Percentiles rank a stretch among this genome's conserved stretches.
phyloP scores from a whole-genome alignment of 495 filamentous ascomycete species.

The Parathielavia hyrcaniae region DNA sequence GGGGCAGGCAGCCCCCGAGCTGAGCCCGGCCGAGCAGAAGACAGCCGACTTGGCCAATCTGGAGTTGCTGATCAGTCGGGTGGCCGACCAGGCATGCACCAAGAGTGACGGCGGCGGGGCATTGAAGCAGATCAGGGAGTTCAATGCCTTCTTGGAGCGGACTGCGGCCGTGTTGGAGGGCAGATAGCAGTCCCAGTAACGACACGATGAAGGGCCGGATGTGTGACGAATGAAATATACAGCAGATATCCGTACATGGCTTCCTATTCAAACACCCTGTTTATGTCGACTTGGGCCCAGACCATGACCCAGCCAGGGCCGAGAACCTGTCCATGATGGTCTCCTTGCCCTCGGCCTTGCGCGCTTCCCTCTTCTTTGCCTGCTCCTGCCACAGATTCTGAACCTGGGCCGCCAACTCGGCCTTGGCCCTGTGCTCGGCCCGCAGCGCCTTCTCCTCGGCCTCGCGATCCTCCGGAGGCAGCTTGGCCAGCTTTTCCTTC shows the following conservation, averaged over 20 bases:
- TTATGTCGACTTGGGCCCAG: constrained; percentile 1
- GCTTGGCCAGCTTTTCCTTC: constrained; percentile 50
- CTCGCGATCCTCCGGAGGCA: constrained; percentile 57
- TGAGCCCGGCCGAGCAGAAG: constrained; percentile 36
- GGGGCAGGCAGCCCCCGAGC: constrained; percentile 38
- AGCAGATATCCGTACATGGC: constrained; percentile 12
- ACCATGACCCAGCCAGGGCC: constrained; percentile 12
- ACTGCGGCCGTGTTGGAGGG: constrained; percentile 45
- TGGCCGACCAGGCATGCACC: constrained; percentile 42
- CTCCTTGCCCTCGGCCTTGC: constrained; percentile 54
- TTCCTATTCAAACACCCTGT: neutral
- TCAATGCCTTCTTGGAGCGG: constrained; percentile 52
- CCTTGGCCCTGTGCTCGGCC: constrained; percentile 54
- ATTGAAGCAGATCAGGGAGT: constrained; percentile 49
- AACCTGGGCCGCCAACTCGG: constrained; percentile 49
- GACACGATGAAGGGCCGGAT: constrained; percentile 11
- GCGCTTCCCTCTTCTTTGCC: constrained; percentile 49
- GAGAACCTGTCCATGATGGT: constrained; percentile 46
- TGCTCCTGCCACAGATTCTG: constrained; percentile 51
- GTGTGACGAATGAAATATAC: constrained; percentile 11
- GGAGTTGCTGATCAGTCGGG: constrained; percentile 44
- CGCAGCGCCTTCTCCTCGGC: constrained; percentile 59
- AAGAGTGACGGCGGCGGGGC: constrained; percentile 42
- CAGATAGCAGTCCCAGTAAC: constrained; percentile 20
- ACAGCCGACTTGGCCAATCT: constrained; percentile 40